Percentiles rank a stretch among this genome's conserved stretches.
These are phyloP conservation scores for Lactifluus piperatus DNA, from an alignment of 768 basidiomycete species.

Conservation along the genomic window DNA sequence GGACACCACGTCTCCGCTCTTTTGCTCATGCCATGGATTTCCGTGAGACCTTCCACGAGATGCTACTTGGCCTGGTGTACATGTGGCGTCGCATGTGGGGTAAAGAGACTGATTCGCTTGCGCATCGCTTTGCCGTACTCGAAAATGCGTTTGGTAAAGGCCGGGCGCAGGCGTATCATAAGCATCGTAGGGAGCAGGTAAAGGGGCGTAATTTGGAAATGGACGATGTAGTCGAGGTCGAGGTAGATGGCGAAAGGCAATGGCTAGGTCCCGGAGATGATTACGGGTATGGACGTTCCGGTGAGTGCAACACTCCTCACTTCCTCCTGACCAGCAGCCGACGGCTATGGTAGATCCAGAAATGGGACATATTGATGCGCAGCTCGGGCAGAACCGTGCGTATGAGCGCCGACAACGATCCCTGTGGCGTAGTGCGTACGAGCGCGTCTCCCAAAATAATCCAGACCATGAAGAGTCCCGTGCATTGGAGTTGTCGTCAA, in stretches of 20 bases:
- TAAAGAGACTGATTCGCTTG: slow-evolving; percentile 42
- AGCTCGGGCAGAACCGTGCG: background rate
- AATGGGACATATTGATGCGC: background rate
- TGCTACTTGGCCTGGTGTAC: slow-evolving; percentile 51
- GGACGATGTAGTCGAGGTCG: slow-evolving; percentile 1
- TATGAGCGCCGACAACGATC: slow-evolving; percentile 10
- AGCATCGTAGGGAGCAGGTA: background rate
- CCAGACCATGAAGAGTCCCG: slow-evolving; percentile 8
- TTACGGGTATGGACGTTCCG: slow-evolving; percentile 23
- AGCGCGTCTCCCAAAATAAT: slow-evolving; percentile 15
- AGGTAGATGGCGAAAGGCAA: slow-evolving; percentile 39
- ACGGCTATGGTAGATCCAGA: background rate
- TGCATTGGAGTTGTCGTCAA: slow-evolving; percentile 17
- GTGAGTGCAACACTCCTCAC: background rate
- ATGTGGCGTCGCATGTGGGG: slow-evolving; percentile 45
- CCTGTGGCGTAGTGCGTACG: slow-evolving; percentile 20
- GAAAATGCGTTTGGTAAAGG: slow-evolving; percentile 29
- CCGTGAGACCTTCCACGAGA: slow-evolving; percentile 57
- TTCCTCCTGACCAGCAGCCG: background rate
- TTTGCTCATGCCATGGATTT: slow-evolving; percentile 61
- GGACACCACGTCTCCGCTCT: slow-evolving; percentile 48
- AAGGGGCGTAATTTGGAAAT: slow-evolving; percentile 6
- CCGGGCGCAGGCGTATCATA: slow-evolving; percentile 19
- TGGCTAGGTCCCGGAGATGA: slow-evolving; percentile 45
- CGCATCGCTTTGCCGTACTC: slow-evolving; percentile 33